These are phyloP conservation scores for Fusarium nygamai DNA, from an alignment of 2,329 filamentous ascomycete genomes.

Conservation along the genomic window DNA sequence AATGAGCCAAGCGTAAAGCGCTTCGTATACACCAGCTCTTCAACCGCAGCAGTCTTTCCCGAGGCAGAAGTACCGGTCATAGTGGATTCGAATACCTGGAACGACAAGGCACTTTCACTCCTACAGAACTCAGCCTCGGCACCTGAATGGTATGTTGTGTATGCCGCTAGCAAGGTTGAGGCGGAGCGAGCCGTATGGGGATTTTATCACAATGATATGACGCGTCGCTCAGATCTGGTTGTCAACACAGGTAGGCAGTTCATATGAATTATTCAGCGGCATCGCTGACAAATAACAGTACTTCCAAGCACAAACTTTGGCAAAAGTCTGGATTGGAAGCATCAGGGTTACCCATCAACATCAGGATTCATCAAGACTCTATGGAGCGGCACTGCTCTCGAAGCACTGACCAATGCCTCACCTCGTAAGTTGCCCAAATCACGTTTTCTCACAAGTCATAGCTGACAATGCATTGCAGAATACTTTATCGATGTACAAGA, in stretches of 20 bases:
- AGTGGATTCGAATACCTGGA: constrained; percentile 42
- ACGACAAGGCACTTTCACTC: constrained; percentile 43
- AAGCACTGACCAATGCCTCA: neutral
- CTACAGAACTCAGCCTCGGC: neutral
- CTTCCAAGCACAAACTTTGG: constrained; percentile 41
- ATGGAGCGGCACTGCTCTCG: constrained; percentile 18
- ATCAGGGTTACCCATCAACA: constrained; percentile 34
- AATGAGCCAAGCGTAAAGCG: neutral
- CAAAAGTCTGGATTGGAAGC: constrained; percentile 17
- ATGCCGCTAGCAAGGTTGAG: constrained; percentile 50
- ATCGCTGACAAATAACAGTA: constrained; percentile 1
- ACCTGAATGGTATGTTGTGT: constrained; percentile 34
- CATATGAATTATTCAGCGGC: fast-evolving
- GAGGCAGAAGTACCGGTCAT: neutral
- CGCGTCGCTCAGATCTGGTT: constrained; percentile 36
- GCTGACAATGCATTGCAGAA: constrained; percentile 39
- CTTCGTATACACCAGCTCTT: neutral
- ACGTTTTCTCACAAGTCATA: fast-evolving
- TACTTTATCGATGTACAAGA: constrained; percentile 59
- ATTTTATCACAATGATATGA: constrained; percentile 28
- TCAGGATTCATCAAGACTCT: constrained; percentile 21
- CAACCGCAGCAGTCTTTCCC: neutral
- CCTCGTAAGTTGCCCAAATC: neutral
- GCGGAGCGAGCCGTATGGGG: constrained; percentile 50
- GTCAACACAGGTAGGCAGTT: constrained; percentile 22